Percentiles rank a stretch among this genome's conserved stretches.
These are phyloP conservation scores for Aechmea fasciata DNA, from an alignment of 176 grass and related monocot genomes.

Conservation along the genomic window DNA sequence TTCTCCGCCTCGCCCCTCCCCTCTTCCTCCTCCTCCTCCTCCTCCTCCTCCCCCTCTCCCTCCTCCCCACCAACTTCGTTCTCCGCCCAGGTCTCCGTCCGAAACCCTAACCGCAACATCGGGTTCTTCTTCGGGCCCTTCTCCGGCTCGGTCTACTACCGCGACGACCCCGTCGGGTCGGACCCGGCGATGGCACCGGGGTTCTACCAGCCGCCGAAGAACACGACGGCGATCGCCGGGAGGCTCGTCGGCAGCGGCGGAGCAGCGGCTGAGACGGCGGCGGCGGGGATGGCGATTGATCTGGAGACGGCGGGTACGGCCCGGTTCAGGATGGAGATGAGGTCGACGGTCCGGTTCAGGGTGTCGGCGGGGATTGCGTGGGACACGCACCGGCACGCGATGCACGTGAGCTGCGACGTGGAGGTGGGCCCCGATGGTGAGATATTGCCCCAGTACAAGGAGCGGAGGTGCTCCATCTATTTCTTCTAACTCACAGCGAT, in stretches of 20 bases:
- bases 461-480: constrained; percentile 48
- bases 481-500: constrained; percentile 31
- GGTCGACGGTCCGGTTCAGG: constrained; percentile 43
- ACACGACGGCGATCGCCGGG: constrained; percentile 28
- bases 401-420: constrained; percentile 64
- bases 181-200: constrained; percentile 19
- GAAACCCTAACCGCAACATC: constrained; percentile 61
- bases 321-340: constrained; percentile 40
- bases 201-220: constrained; percentile 51
- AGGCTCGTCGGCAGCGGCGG: constrained; percentile 16
- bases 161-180: constrained; percentile 29
- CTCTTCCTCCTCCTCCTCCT: constrained; percentile 1
- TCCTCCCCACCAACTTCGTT: constrained; percentile 18
- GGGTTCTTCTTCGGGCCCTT: constrained; percentile 54
- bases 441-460: constrained; percentile 30
- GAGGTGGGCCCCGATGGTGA: constrained; percentile 41
- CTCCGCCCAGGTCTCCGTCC: constrained; percentile 37
- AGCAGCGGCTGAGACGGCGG: constrained; percentile 1
- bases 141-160: constrained; percentile 42
- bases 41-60: constrained; percentile 27
- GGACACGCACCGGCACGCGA: constrained; percentile 41
- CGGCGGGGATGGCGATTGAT: constrained; percentile 14
- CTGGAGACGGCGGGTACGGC: constrained; percentile 25
- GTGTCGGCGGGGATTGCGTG: constrained; percentile 55
- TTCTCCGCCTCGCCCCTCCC: constrained; percentile 45